Base-by-base conservation (phyloP, 192 early-diverging fungal genomes). In the Phlyctochytrium planicorne region DNA sequence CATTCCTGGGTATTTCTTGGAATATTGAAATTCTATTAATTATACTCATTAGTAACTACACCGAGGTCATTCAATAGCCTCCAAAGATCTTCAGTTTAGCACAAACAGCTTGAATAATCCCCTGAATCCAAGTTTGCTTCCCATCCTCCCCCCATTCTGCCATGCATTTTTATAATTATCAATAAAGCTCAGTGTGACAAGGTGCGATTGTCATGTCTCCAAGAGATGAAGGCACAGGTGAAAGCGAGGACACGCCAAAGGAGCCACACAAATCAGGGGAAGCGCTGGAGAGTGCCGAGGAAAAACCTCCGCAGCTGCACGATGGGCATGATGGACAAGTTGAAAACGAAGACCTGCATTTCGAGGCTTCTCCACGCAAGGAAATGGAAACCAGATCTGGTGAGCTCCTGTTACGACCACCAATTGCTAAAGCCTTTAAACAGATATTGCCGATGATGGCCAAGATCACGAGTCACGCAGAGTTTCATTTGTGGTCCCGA, bases 1-100 rank as follows among this genome's bases (percentile, higher is more conserved):
- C 34, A 62, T 76, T 35, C 75, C 75, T 33, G 75, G 70, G 70
- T 76, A 62, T 31, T 40, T 52, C 34, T 25, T 55, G 64, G 29
- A 65, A 65, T 24, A n/a, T n/a, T 14, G 40, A 20, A 20, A 20
- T 47, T 47, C 40, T 47, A 47, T 47, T 47, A 14, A 47, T 6
- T 47, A 14, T 47, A 47, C 6, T 20, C 40, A 6, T 6, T 20
- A 47, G 40, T 20, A 47, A 47, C 20, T 47, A 47, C 40, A 47
- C 40, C 10, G 40, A 47, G 20, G 40, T 47, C 40, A 47, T 47
- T 20, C 20, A 20, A 47, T 20, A 47, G 40, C n/a, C n/a, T n/a
- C n/a, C n/a, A n/a, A n/a, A n/a, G n/a, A n/a, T n/a, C n/a, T n/a
- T n/a, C n/a, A n/a, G n/a, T n/a, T n/a, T n/a, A n/a, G n/a, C n/a